Percentiles rank a stretch among this genome's conserved stretches.
Evolutionary conservation across 805 yeast genomes (phyloP).

Genomic region (Starmerella tilneyi): DNA sequence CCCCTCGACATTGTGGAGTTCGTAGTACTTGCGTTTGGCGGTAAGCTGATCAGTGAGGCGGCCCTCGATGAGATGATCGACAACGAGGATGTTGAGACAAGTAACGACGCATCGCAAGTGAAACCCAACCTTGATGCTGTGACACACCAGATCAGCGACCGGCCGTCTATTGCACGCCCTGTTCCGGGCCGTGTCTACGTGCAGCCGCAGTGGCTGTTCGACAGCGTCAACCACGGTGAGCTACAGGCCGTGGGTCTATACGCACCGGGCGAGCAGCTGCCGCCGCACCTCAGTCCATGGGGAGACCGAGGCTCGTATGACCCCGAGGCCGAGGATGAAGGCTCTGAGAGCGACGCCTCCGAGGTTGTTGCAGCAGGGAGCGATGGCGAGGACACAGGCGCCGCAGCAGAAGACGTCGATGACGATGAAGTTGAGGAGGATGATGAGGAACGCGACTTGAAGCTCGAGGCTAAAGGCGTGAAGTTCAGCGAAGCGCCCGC

Average conservation of each 20-base stretch:
- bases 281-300: conserved; percentile 98
- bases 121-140: conserved; percentile 52
- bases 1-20: conserved; percentile 86
- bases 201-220: conserved; percentile 98
- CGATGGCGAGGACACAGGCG: conserved; percentile 43
- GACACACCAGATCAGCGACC: conserved; percentile 90
- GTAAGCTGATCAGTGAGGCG: conserved; percentile 73
- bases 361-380: conserved; percentile 46
- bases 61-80: conserved; percentile 64
- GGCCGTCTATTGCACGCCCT: conserved; percentile 68
- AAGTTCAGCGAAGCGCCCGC: conserved; percentile 49
- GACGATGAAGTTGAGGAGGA: conserved; percentile 45
- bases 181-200: conserved; percentile 87
- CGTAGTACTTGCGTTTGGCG: conserved; percentile 76
- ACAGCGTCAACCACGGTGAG: conserved; percentile 67
- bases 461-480: conserved; percentile 82
- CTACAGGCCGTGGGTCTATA: conserved; percentile 69
- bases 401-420: conserved; percentile 44
- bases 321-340: conserved; percentile 38
- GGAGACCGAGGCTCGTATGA: conserved; percentile 88
- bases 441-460: conserved; percentile 58
- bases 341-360: conserved; percentile 39
- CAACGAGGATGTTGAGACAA: conserved; percentile 38
- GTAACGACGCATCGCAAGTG: conserved; percentile 31
- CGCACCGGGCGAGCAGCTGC: conserved; percentile 89